Conservation (phyloP, 106 monocot genomes). For the Cymbidium sinense region DNA sequence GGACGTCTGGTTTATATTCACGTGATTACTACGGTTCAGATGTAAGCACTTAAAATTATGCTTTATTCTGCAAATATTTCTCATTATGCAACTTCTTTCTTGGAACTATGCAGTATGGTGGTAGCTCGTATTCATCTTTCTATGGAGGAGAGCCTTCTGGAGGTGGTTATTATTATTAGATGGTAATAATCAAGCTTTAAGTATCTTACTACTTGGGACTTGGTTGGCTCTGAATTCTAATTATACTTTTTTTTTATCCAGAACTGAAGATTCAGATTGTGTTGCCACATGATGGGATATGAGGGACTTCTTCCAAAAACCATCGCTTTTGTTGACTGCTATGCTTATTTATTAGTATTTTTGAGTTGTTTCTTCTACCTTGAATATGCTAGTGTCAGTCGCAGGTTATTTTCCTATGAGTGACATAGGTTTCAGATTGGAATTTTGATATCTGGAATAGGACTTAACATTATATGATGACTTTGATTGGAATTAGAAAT, state of each 20-base stretch:
- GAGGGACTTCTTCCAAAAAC: not conserved
- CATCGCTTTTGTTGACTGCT: not conserved
- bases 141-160: conserved; percentile 41
- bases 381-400: not conserved
- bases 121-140: conserved; percentile 34
- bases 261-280: not conserved
- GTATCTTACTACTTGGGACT: not conserved
- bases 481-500: conserved; percentile 4
- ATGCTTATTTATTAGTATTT: not conserved
- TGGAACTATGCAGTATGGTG: conserved; percentile 41
- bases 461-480: not conserved
- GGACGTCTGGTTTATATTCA: conserved; percentile 37
- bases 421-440: not conserved
- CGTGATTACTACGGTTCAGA: conserved; percentile 57
- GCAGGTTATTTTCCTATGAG: not conserved
- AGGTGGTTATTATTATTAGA: conserved; percentile 60
- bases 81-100: not conserved
- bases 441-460: not conserved
- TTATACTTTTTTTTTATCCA: not conserved
- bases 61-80: not conserved
- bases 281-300: not conserved
- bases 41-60: conserved; percentile 37
- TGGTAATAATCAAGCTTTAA: conserved; percentile 10
- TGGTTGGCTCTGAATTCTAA: not conserved
- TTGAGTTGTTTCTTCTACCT: not conserved